phyloP scores from a whole-genome alignment of 257 asterid species.

The Scutellaria barbata region DNA sequence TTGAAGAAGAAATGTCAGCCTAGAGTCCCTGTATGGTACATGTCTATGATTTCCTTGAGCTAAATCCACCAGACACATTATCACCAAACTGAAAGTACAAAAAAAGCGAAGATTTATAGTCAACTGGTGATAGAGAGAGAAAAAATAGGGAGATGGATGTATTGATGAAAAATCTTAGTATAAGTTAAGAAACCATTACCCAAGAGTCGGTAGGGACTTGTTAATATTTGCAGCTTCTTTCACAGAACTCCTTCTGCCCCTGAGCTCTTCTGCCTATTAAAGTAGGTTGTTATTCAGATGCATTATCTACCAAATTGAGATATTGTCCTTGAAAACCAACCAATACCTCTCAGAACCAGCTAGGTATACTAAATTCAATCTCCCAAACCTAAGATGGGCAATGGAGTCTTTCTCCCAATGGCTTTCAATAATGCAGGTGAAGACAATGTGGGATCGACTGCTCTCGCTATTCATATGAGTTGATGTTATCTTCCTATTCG shows the following conservation, averaged over 20 bases:
- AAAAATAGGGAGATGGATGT: conserved; percentile 12
- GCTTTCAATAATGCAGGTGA: conserved; percentile 84
- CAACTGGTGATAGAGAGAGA: neutral
- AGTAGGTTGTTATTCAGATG: conserved; percentile 29
- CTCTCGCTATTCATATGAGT: conserved; percentile 88
- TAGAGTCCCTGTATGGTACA: conserved; percentile 88
- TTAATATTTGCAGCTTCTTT: conserved; percentile 91
- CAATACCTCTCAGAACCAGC: conserved; percentile 95
- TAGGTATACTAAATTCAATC: conserved; percentile 80
- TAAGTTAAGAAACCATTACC: conserved; percentile 52
- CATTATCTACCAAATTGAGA: conserved; percentile 26
- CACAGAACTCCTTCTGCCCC: conserved; percentile 88
- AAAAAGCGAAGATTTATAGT: conserved; percentile 32
- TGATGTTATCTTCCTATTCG: conserved; percentile 83
- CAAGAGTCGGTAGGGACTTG: conserved; percentile 85
- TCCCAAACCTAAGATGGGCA: conserved; percentile 81
- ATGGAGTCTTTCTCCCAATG: conserved; percentile 83
- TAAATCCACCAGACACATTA: conserved; percentile 84
- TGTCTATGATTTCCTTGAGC: conserved; percentile 88
- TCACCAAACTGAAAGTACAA: conserved; percentile 65
- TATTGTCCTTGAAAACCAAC: conserved; percentile 16
- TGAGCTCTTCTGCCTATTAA: conserved; percentile 81
- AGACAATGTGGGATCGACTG: conserved; percentile 91
- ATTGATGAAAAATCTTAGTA: neutral
- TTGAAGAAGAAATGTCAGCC: conserved; percentile 93